Percentiles rank a stretch among this genome's conserved stretches.
phyloP scores from a whole-genome alignment of 2,329 filamentous ascomycete species.

The Diplodia seriata region DNA sequence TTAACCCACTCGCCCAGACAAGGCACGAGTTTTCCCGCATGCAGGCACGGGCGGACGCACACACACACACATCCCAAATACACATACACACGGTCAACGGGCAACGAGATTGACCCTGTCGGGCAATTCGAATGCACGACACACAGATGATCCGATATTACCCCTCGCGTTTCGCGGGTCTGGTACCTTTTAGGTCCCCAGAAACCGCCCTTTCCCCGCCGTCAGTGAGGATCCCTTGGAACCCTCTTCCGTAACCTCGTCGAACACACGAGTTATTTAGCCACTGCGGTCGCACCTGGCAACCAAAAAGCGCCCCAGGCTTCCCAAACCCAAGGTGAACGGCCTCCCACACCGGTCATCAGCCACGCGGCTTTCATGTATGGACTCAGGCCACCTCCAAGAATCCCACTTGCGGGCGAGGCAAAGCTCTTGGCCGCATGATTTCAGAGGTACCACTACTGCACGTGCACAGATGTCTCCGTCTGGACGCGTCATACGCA shows the following conservation, averaged over 20 bases:
- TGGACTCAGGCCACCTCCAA: neutral
- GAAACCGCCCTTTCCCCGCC: neutral
- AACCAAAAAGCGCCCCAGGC: constrained; percentile 5
- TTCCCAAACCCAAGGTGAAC: neutral
- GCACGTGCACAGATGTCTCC: neutral
- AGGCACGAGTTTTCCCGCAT: constrained; percentile 24
- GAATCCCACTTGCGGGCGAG: neutral
- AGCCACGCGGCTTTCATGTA: too few relatives aligned
- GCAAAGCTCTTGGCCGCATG: neutral
- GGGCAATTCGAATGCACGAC: neutral
- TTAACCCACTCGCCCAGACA: constrained; percentile 5
- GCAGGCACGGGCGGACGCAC: constrained; percentile 15
- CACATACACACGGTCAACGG: neutral
- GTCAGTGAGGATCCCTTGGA: neutral
- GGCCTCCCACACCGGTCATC: too few relatives aligned
- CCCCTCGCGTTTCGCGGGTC: neutral
- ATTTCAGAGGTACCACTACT: neutral
- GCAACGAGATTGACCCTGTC: constrained; percentile 14
- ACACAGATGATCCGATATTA: neutral
- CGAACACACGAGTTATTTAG: neutral
- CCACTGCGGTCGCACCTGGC: constrained; percentile 5
- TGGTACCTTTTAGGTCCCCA: constrained; percentile 16
- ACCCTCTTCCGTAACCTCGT: constrained; percentile 1
- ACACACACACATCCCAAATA: neutral
- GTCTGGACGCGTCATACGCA: neutral